Base-by-base conservation (phyloP, 768 basidiomycete genomes). In the Auriscalpium orientale region DNA sequence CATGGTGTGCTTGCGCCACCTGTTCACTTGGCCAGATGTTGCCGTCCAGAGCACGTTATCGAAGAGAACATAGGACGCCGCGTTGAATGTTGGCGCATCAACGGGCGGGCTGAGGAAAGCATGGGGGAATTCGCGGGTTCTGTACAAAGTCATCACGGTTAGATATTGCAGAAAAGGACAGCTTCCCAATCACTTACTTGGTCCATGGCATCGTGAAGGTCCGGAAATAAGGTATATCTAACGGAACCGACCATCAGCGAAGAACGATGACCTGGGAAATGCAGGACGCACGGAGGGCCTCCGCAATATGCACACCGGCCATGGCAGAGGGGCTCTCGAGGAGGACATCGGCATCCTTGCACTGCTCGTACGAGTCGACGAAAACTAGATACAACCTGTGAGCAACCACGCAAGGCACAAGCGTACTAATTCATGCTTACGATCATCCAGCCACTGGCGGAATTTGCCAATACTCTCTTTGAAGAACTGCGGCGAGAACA, bases 401-500 rank as follows among this genome's bases (percentile, higher is more conserved):
- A 45, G 49, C 22, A 44, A 43, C n/a, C 46, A 15, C 38, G 46
- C 16, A 46, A 53, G 16, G 22, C 43, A 35, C 20, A 18, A 49
- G 36, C 12, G 13, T 21, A 50, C 33, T 3, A 35, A 37, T 37
- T n/a, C 7, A 5, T 20, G 72, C 80, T 58, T 56, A 83, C 81
- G 72, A 46, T 82, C 74, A 62, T 87, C 84, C 8, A 87, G 74
- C 85, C 85, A 87, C 16, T 74, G 70, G 11, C 84, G 74, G 70
- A 84, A 87, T 74, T 81, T 76, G 3, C 72, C 72, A 5, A 87
- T 60, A 54, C 79, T 80, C 63, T 83, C 79, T 63, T 76, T 83
- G 75, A 87, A 85, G 62, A 85, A 87, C 18, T 83, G 82, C 0
- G 84, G 83, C 8, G 84, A 85, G 65, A 86, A 85, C 81, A 86